These are phyloP conservation scores for Lobulomyces angularis DNA, from an alignment of 192 early-diverging fungal species.

Conservation along the genomic window DNA sequence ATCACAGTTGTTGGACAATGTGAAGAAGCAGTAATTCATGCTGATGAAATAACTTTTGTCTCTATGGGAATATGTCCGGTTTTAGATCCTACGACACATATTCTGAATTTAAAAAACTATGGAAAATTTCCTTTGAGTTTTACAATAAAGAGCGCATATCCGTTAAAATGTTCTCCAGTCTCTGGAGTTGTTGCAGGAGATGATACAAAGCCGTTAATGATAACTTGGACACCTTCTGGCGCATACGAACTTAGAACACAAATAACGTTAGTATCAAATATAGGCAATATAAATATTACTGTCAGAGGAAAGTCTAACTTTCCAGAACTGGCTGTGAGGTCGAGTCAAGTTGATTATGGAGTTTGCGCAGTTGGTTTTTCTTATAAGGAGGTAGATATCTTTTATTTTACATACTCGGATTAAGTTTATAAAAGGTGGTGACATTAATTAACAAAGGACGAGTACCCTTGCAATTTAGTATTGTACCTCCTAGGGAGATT, in stretches of 20 bases:
- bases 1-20: constrained; percentile 38
- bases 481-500: constrained; percentile 31
- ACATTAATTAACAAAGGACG: constrained; percentile 40
- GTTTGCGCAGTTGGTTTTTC: constrained; percentile 41
- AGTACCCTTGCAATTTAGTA: constrained; percentile 40
- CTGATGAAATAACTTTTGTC: constrained; percentile 42
- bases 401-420: no score
- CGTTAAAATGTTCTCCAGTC: constrained; percentile 36
- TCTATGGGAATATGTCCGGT: constrained; percentile 51
- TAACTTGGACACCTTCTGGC: constrained; percentile 46
- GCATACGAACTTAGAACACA: constrained; percentile 50
- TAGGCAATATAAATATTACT: constrained; percentile 40
- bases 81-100: constrained; percentile 32
- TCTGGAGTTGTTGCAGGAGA: constrained; percentile 28
- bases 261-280: constrained; percentile 39
- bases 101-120: constrained; percentile 37
- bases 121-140: constrained; percentile 39
- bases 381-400: constrained; percentile 40
- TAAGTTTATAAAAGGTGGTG: no score
- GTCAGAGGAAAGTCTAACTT: constrained; percentile 47
- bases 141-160: constrained; percentile 34
- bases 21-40: constrained; percentile 44
- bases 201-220: constrained; percentile 18
- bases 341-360: constrained; percentile 44
- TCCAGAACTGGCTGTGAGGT: constrained; percentile 40